These are phyloP conservation scores for Colletotrichum tropicale DNA, from an alignment of 2,329 filamentous ascomycete genomes.

Conservation along the genomic window DNA sequence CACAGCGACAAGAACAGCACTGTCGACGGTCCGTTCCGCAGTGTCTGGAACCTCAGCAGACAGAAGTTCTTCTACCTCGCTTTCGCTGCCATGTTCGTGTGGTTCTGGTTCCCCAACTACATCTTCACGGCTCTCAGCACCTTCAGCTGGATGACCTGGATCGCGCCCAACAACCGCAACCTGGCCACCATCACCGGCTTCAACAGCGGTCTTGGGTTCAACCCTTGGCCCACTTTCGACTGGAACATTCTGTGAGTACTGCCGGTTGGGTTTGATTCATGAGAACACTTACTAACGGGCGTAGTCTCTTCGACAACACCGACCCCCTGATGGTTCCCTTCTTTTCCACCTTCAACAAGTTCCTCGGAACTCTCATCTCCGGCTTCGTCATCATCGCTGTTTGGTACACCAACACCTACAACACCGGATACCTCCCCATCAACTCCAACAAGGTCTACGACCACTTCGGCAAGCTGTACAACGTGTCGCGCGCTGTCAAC, in stretches of 20 bases:
- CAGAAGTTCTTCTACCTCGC: slow-evolving; percentile 44
- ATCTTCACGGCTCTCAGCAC: slow-evolving; percentile 45
- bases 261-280: too few relatives aligned
- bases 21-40: slow-evolving; percentile 34
- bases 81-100: slow-evolving; percentile 48
- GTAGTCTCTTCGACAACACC: slow-evolving; percentile 25
- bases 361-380: slow-evolving; percentile 60
- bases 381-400: slow-evolving; percentile 60
- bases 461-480: slow-evolving; percentile 51
- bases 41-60: slow-evolving; percentile 37
- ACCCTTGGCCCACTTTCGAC: slow-evolving; percentile 33
- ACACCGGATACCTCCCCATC: slow-evolving; percentile 59
- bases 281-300: not conserved
- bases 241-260: slow-evolving; percentile 28
- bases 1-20: slow-evolving; percentile 37
- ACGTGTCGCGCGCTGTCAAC: slow-evolving; percentile 47
- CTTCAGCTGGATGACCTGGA: slow-evolving; percentile 54
- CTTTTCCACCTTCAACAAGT: slow-evolving; percentile 66
- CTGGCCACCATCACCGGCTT: slow-evolving; percentile 31
- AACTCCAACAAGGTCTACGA: slow-evolving; percentile 57
- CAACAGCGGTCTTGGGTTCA: slow-evolving; percentile 32
- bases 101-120: slow-evolving; percentile 53
- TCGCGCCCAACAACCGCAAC: slow-evolving; percentile 38
- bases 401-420: slow-evolving; percentile 64
- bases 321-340: slow-evolving; percentile 54